Evolutionary conservation across 306 rosid species (phyloP), one percentile per base, ranked within the genome.

Genomic region (Rubus parviflorus): DNA sequence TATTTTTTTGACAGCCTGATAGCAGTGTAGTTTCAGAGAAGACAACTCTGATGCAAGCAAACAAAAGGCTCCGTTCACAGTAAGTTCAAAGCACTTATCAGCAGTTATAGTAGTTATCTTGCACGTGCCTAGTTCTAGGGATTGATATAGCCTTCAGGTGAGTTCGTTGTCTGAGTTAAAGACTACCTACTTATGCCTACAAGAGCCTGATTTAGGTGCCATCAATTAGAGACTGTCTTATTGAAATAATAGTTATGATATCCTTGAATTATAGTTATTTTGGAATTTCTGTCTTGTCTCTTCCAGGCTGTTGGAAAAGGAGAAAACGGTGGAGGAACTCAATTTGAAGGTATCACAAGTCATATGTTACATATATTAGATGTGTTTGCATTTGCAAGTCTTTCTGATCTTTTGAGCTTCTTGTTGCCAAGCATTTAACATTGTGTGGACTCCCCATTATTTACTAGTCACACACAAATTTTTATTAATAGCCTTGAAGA

Each of bases 51-150:
- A n/a, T 76, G 40, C 54, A 10, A 66, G 54, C 41, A 66, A 76
- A 76, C 45, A 52, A 6, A 65, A 76, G 4, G 54, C 80, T 76
- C 54, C 74, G 19, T 25, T 76, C 72, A 65, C 65, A 2, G 80
- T 76, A 66, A 49, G 80, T 66, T 66, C 38, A n/a, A 72, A 72
- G 38, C 37, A n/a, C n/a, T n/a, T n/a, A n/a, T n/a, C n/a, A n/a
- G n/a, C n/a, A 37, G 19, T 16, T 30, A 48, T 15, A 25, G 61
- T 48, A 30, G 60, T 46, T 74, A 58, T 30, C 17, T 47, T 16
- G 13, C n/a, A 47, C 8, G 19, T 61, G 7, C 3, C 49, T 49
- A 16, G 37, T 70, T 47, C 54, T 70, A n/a, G 23, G 19, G 47
- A n/a, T 66, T 23, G 70, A 14, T 38, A 11, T 49, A 52, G 63